Conservation (phyloP, 2,329 filamentous ascomycete species). For the Paracoccidioides brasiliensis region DNA sequence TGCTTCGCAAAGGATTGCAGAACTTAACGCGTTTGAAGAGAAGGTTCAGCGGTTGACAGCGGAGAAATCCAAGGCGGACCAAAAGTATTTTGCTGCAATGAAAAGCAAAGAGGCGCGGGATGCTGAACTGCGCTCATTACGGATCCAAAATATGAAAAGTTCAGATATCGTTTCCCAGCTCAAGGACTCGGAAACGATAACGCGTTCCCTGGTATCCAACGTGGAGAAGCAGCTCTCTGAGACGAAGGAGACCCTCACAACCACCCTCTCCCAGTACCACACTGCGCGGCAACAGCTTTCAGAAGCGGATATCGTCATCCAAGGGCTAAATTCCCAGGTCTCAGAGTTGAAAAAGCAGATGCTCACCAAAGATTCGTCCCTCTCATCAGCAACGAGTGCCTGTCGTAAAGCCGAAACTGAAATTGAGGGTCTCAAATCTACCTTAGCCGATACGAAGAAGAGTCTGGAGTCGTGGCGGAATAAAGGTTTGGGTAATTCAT, state of each 20-base stretch:
- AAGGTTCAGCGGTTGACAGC: constrained; percentile 59
- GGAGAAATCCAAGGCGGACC: constrained; percentile 92
- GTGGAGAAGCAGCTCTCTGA: constrained; percentile 85
- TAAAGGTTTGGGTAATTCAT: constrained; percentile 68
- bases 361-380: constrained; percentile 59
- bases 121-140: constrained; percentile 63
- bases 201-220: constrained; percentile 62
- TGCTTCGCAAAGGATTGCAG: constrained; percentile 74
- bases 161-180: constrained; percentile 87
- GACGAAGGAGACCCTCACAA: constrained; percentile 63
- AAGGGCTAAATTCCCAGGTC: constrained; percentile 63
- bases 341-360: constrained; percentile 61
- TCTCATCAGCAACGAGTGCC: constrained; percentile 49
- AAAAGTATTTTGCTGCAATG: constrained; percentile 94
- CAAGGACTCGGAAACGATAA: constrained; percentile 76
- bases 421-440: constrained; percentile 63
- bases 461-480: constrained; percentile 76
- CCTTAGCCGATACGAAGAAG: constrained; percentile 65
- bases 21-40: constrained; percentile 64
- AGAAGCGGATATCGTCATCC: constrained; percentile 56
- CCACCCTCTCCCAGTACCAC: constrained; percentile 58
- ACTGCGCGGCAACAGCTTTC: constrained; percentile 57
- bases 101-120: constrained; percentile 83
- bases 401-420: constrained; percentile 54
- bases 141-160: constrained; percentile 74